Evolutionary conservation across 2,329 filamentous ascomycete species (phyloP).

Genomic region (Pestalotiopsis sp.): DNA sequence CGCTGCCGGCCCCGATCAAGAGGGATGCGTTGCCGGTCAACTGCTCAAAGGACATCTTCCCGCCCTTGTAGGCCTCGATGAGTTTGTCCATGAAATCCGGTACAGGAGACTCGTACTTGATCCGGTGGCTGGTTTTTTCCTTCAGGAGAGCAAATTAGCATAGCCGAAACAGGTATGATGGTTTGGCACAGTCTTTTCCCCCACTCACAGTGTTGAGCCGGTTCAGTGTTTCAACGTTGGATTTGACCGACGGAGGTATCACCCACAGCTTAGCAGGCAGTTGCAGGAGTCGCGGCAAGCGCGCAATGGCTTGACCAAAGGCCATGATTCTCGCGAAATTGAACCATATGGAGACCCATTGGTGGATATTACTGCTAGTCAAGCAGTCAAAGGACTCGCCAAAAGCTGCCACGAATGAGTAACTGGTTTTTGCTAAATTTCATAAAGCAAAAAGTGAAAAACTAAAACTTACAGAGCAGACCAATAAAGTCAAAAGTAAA

Average conservation of each 20-base stretch:
- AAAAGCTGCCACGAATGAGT: not conserved
- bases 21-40: constrained; percentile 18
- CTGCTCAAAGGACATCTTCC: constrained; percentile 18
- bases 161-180: not conserved
- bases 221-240: not conserved
- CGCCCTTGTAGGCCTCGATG: constrained; percentile 19
- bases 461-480: constrained; percentile 2
- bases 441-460: too few relatives aligned
- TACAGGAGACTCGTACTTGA: constrained; percentile 16
- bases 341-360: constrained; percentile 12
- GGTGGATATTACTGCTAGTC: constrained; percentile 8
- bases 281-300: not conserved
- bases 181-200: not conserved
- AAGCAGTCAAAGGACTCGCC: constrained; percentile 16
- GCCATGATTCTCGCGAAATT: not conserved
- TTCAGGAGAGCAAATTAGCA: not conserved
- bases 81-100: constrained; percentile 25
- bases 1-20: constrained; percentile 22
- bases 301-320: not conserved
- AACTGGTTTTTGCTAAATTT: too few relatives aligned
- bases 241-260: not conserved
- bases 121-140: constrained; percentile 19
- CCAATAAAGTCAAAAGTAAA: constrained; percentile 17
- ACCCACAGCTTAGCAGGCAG: not conserved
- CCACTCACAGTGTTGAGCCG: not conserved